phyloP scores from a whole-genome alignment of 768 basidiomycete species.

The Russula vinacea region DNA sequence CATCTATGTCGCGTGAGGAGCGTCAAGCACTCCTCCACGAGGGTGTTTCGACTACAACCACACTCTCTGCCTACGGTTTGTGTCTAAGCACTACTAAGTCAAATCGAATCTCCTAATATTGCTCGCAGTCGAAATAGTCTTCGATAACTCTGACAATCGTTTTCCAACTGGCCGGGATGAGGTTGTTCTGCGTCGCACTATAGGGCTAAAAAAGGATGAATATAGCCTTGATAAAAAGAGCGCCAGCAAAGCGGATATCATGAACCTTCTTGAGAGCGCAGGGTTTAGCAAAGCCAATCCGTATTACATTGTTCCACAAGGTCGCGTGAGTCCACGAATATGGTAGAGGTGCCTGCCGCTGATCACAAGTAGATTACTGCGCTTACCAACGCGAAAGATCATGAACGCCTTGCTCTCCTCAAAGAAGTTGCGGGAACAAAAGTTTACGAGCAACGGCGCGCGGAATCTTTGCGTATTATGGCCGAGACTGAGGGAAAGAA shows the following conservation, averaged over 20 bases:
- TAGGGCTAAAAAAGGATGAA: conserved; percentile 98
- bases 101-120: conserved; percentile 8
- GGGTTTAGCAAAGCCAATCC: conserved; percentile 99
- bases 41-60: conserved; percentile 82
- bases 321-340: conserved; percentile 60
- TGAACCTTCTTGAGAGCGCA: conserved; percentile 94
- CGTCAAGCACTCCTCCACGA: conserved; percentile 92
- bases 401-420: conserved; percentile 86
- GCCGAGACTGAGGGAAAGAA: conserved; percentile 93
- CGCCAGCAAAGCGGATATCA: conserved; percentile 93
- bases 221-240: conserved; percentile 96
- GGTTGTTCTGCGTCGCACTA: conserved; percentile 85
- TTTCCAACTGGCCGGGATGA: conserved; percentile 91
- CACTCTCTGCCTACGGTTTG: conserved; percentile 86
- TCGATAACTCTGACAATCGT: conserved; percentile 91
- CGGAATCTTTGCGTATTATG: conserved; percentile 95
- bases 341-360: not conserved
- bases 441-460: conserved; percentile 91
- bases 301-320: conserved; percentile 99
- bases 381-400: conserved; percentile 94
- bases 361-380: conserved; percentile 72
- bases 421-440: conserved; percentile 99
- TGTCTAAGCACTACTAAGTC: conserved; percentile 15
- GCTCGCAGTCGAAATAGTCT: conserved; percentile 78
- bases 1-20: conserved; percentile 91